Evolutionary conservation across 352 stramenopile genomes (phyloP).

Genomic region (Globisporangium nunn): DNA sequence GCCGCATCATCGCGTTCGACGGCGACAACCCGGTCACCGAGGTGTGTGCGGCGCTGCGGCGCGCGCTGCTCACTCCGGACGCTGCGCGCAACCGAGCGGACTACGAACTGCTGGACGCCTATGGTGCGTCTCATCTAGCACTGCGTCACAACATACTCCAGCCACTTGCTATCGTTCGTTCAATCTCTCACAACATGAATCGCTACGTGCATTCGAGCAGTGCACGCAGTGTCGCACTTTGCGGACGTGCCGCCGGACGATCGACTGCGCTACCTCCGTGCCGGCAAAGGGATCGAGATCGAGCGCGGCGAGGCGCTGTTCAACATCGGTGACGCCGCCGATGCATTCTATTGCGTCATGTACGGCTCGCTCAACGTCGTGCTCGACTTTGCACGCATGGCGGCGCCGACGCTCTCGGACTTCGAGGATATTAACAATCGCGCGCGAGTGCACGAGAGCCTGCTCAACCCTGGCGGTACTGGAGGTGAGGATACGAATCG

Average conservation of each 20-base stretch:
- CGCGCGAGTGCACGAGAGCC: conserved; percentile 56
- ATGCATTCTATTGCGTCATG: conserved; percentile 76
- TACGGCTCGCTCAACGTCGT: conserved; percentile 69
- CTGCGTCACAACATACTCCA: too few relatives aligned
- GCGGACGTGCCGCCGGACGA: conserved; percentile 42
- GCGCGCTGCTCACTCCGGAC: conserved; percentile 40
- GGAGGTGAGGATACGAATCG: neutral
- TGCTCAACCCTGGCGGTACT: conserved; percentile 43
- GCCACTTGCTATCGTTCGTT: neutral
- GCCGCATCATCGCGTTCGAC: conserved; percentile 5
- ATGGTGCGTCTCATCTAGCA: conserved; percentile 21
- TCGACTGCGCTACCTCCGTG: conserved; percentile 51
- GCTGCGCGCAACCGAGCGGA: conserved; percentile 33
- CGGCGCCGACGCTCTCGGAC: conserved; percentile 53
- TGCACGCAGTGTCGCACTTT: conserved; percentile 61
- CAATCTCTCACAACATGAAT: neutral
- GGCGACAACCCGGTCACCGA: conserved; percentile 30
- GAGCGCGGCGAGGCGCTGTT: conserved; percentile 60
- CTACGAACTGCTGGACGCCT: conserved; percentile 65
- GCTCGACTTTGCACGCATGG: conserved; percentile 63
- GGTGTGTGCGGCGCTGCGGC: conserved; percentile 29
- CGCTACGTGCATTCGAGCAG: conserved; percentile 12
- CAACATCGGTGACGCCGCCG: conserved; percentile 54
- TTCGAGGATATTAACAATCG: conserved; percentile 73
- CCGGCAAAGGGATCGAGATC: conserved; percentile 57